Evolutionary conservation across 1,139 yeast genomes (phyloP), one percentile per base, ranked within the genome.

Genomic region (Taphrina communis): DNA sequence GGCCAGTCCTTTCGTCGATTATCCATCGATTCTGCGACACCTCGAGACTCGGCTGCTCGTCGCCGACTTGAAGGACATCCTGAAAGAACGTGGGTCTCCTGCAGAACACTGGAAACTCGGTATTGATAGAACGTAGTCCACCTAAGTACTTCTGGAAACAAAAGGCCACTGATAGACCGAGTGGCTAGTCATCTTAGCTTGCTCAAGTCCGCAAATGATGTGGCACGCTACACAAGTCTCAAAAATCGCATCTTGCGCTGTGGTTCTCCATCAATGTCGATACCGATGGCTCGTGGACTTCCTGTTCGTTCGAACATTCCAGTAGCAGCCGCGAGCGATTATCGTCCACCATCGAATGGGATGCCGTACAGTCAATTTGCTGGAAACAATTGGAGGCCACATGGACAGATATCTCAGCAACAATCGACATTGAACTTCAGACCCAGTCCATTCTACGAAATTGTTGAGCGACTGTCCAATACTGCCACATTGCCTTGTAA

Each of bases 401-500:
- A 35, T 14, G 21, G 17, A 1, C 25, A 17, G 11, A 25, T 6
- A 25, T 21, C 19, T 31, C 44, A 31, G 61, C 65, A 44, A 48
- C 66, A 58, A 35, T 55, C 51, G 50, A 39, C 48, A 7, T 36
- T 68, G 31, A 55, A 56, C 25, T 77, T 77, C 70, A 71, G 70
- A 46, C 69, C 72, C 17, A 74, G 77, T 51, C 80, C 81, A 5
- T 78, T 78, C 65, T 78, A 75, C 66, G 61, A 58, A 9, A 66
- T 76, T 8, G 68, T 69, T 4, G 58, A 68, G 52, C 71, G 66
- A 31, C 68, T 78, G 35, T 71, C 73, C 35, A 69, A 70, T 11
- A 19, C 39, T 4, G 67, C 67, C 12, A 42, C 53, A 8, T 31
- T 56, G 31, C 60, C 61, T 14, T 36, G 67, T 63, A 19, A 17